A percentile compares a stretch with the other conserved stretches of the same genome.
These are phyloP conservation scores for Agaricus sinodeliciosus DNA, from an alignment of 768 basidiomycete genomes.

Conservation along the genomic window DNA sequence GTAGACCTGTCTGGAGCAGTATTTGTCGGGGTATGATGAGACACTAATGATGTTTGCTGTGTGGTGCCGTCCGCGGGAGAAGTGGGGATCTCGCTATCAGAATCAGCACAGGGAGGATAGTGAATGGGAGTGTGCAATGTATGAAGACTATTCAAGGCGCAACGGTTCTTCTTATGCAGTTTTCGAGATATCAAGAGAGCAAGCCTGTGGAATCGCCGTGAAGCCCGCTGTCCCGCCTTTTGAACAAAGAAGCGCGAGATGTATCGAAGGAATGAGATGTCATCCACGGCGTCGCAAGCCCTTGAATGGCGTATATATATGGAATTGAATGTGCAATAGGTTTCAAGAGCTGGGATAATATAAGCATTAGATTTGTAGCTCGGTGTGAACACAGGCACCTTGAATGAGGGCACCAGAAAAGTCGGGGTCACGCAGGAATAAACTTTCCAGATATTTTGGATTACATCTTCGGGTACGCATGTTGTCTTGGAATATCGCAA, in stretches of 20 bases:
- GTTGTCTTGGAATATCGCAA: background rate
- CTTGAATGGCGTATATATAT: background rate
- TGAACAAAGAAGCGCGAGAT: background rate
- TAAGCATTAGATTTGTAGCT: background rate
- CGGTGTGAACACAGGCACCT: background rate
- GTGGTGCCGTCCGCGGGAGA: background rate
- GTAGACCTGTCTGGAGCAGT: background rate
- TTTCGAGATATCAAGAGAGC: background rate
- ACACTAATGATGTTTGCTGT: background rate
- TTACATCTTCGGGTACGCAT: background rate
- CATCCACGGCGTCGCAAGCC: background rate
- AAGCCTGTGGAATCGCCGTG: background rate
- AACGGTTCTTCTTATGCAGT: background rate
- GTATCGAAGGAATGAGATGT: background rate
- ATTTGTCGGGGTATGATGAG: background rate
- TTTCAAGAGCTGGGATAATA: background rate
- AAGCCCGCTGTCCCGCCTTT: background rate
- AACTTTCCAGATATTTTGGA: background rate
- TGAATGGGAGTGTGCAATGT: background rate
- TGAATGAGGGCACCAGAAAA: background rate
- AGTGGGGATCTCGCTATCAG: background rate
- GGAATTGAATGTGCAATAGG: background rate
- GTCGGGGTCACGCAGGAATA: background rate
- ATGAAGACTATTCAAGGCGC: background rate
- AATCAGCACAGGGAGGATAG: background rate